Base-by-base conservation (phyloP, 805 yeast genomes). In the Schwanniomyces yamadae region DNA sequence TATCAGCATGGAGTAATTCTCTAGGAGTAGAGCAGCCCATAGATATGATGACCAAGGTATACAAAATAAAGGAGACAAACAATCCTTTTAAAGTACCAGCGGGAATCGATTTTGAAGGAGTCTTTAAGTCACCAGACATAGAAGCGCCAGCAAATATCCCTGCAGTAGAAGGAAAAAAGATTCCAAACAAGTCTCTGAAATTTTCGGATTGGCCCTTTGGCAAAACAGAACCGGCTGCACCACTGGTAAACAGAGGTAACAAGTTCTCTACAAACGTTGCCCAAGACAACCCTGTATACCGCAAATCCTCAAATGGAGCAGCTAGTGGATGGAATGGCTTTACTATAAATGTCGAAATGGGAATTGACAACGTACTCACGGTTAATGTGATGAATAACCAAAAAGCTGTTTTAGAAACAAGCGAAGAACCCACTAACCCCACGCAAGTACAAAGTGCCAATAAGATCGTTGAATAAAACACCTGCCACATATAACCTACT, bases 131-230 rank as follows among this genome's bases (percentile, higher is more conserved):
- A 13, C 99, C 98, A 26, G 96, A 88, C 99, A 93, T 93, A 16
- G 95, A 85, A 2, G 99, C 97, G 12, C 99, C 99, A 2, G 99
- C 98, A 59, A 93, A 83, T 18, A 93, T 90, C 39, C 99, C 99
- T 5, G 98, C 96, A 0, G 99, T 91, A 1, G 99, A 96, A 8
- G 99, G 97, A 66, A 93, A 93, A 57, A 93, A 88, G 29, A 93
- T 86, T 3, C 98, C 98, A 73, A 93, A 93, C 45, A 95, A 62
- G 55, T 85, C 84, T 36, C 81, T 78, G 53, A 91, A 88, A 1
- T 82, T 87, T 56, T 91, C 98, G 3, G 64, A 61, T 3, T 54
- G 54, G 3, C 60, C 66, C 5, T 60, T 54, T 11, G 73, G 78
- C 29, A 50, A 58, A 19, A 81, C 78, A 4, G 95, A 86, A 0